A percentile compares a stretch with the other conserved stretches of the same genome.
Conservation (phyloP, 2,329 filamentous ascomycete species). For the Tolypocladium cylindrosporum region DNA sequence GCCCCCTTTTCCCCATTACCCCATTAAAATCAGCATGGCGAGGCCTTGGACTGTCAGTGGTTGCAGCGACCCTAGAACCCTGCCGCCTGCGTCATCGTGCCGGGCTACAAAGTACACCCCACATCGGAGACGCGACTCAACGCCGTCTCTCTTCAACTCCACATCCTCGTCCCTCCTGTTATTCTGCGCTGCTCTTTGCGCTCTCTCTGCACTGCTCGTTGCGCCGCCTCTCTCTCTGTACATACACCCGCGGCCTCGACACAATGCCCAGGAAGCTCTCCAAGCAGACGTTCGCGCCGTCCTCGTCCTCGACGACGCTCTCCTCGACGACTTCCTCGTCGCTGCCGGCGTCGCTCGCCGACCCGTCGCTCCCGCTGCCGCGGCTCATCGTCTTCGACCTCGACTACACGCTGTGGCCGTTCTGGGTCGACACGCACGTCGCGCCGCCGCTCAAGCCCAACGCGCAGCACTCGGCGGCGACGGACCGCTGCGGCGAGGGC, state of each 20-base stretch:
- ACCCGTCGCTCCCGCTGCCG: constrained; percentile 58
- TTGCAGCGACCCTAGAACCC: neutral
- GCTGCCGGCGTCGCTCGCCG: constrained; percentile 33
- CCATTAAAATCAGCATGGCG: no score
- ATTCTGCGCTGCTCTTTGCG: neutral
- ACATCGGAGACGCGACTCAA: neutral
- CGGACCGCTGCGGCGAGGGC: constrained; percentile 51
- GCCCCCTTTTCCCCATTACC: no score
- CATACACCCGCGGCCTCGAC: neutral
- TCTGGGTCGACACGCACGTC: constrained; percentile 95
- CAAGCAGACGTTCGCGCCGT: constrained; percentile 9
- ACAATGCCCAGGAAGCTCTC: constrained; percentile 23
- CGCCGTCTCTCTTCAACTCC: neutral
- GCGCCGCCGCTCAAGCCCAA: constrained; percentile 55
- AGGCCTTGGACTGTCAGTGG: no score
- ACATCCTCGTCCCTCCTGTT: neutral
- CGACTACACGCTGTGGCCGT: constrained; percentile 98
- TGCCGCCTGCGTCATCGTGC: neutral
- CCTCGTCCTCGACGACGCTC: constrained; percentile 2
- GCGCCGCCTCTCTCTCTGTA: neutral
- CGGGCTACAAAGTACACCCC: neutral
- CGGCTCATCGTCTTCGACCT: constrained; percentile 86
- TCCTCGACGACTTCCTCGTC: constrained; percentile 2
- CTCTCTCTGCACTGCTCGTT: no score
- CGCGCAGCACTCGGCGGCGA: constrained; percentile 28